phyloP scores from a whole-genome alignment of 2,329 filamentous ascomycete genomes.

The Apiospora koreana region DNA sequence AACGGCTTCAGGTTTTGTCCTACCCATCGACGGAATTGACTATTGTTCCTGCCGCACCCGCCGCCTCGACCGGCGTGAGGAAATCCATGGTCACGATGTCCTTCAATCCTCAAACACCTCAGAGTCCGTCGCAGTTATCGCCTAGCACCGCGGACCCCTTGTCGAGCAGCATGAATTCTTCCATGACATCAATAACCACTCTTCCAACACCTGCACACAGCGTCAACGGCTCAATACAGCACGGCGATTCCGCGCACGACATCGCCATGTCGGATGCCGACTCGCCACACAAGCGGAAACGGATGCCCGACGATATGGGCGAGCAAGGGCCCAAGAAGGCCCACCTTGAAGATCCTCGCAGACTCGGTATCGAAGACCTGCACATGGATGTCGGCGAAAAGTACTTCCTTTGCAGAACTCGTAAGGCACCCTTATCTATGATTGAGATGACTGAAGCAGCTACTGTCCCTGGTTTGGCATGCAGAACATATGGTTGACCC shows the following conservation, averaged over 20 bases:
- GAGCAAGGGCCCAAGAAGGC: conserved; percentile 62
- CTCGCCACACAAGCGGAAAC: conserved; percentile 63
- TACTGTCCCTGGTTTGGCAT: conserved; percentile 3
- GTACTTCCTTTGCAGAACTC: conserved; percentile 66
- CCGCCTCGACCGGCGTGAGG: conserved; percentile 14
- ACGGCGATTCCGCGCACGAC: conserved; percentile 44
- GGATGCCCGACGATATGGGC: conserved; percentile 55
- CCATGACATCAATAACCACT: conserved; percentile 53
- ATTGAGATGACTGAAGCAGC: conserved; percentile 9
- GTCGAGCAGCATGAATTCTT: conserved; percentile 51
- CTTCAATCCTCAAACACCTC: conserved; percentile 67
- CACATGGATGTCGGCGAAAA: conserved; percentile 67
- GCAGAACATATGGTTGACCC: conserved; percentile 45
- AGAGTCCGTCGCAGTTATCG: conserved; percentile 65
- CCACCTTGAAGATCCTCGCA: conserved; percentile 59
- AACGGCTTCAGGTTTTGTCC: conserved; percentile 5
- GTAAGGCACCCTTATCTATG: conserved; percentile 56
- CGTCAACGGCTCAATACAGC: conserved; percentile 57
- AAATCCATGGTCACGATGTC: conserved; percentile 56
- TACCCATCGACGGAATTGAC: not conserved
- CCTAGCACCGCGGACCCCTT: conserved; percentile 54
- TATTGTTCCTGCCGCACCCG: not conserved
- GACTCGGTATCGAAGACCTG: conserved; percentile 63
- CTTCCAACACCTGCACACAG: conserved; percentile 65
- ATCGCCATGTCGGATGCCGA: conserved; percentile 47